Evolutionary conservation across 768 basidiomycete species (phyloP), one percentile per base, ranked within the genome.

Genomic region (Russula sp.): DNA sequence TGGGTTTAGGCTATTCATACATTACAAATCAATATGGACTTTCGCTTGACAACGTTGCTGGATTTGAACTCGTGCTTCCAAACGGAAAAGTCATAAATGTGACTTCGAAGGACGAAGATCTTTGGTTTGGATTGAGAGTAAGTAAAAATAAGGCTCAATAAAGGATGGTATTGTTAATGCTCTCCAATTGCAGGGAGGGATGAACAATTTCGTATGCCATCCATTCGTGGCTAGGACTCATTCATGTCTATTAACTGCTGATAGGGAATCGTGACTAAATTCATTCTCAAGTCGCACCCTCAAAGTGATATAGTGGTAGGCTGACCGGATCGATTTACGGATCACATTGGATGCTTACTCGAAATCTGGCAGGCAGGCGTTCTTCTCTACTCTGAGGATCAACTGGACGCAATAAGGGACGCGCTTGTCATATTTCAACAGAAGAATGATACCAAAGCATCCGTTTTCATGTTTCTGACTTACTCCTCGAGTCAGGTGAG

Each of bases 1-100:
- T n/a, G n/a, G n/a, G n/a, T n/a, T n/a, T n/a, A 62, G 76, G 77
- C 5, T 77, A 73, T 63, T 75, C 75, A 0, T 54, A 65, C 46
- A 69, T 71, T 52, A 73, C 71, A 8, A 76, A 71, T 57, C 70
- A 73, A 49, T 71, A 70, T 54, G 75, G 77, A 11, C 63, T 77
- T 34, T 70, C 70, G 1, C 66, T 77, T 40, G 77, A 78, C 63
- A 76, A 76, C 56, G 54, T 78, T 26, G 63, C 61, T 14, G 68
- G 58, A 24, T 69, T 63, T 13, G 50, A 73, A 49, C 60, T 76
- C 22, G 73, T 75, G 13, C 58, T 72, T 7, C 74, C 75, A 6
- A 68, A 69, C 50, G 76, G 76, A 8, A 56, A 53, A 5, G 55
- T 62, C 32, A 55, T 9, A 10, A 16, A 22, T 4, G 46, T 56